Percentiles rank a stretch among this genome's conserved stretches.
phyloP scores from a whole-genome alignment of 2,329 filamentous ascomycete genomes.

The Aspergillaceae sp. region DNA sequence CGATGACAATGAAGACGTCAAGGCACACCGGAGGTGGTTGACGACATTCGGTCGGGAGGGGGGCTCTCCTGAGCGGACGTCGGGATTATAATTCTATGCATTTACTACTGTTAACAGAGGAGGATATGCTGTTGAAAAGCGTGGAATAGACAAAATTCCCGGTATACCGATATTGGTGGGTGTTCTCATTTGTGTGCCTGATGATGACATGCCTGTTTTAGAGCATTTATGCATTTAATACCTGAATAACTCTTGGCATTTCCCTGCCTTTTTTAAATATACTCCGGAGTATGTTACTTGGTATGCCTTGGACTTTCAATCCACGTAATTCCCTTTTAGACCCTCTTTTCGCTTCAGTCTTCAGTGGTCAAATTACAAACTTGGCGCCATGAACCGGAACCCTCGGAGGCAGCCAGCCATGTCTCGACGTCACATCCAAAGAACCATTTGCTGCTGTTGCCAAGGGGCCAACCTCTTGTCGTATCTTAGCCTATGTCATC shows the following conservation, averaged over 20 bases:
- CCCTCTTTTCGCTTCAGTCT: too few species aligned
- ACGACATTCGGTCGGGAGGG: slow-evolving; percentile 15
- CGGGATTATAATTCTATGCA: not conserved
- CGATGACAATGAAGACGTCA: slow-evolving; percentile 20
- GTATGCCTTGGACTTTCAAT: not conserved
- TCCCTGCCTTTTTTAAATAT: not conserved
- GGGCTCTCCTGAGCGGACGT: not conserved
- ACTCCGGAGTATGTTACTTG: too few species aligned
- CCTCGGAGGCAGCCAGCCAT: not conserved
- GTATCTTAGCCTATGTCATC: slow-evolving; percentile 3
- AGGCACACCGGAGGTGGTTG: slow-evolving; percentile 28
- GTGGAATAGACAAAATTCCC: not conserved
- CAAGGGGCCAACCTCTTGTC: not conserved
- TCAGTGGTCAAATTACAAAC: not conserved
- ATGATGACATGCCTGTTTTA: not conserved
- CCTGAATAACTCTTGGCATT: not conserved
- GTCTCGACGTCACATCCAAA: slow-evolving; percentile 14
- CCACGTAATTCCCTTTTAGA: too few species aligned
- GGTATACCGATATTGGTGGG: not conserved
- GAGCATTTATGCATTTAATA: not conserved
- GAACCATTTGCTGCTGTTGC: not conserved
- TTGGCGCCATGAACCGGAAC: not conserved
- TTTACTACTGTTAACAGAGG: not conserved
- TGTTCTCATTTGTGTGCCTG: not conserved
- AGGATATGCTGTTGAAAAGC: not conserved